Percentiles rank a stretch among this genome's conserved stretches.
Evolutionary conservation across 805 yeast genomes (phyloP).

Genomic region (Yamadazyma insecticola): DNA sequence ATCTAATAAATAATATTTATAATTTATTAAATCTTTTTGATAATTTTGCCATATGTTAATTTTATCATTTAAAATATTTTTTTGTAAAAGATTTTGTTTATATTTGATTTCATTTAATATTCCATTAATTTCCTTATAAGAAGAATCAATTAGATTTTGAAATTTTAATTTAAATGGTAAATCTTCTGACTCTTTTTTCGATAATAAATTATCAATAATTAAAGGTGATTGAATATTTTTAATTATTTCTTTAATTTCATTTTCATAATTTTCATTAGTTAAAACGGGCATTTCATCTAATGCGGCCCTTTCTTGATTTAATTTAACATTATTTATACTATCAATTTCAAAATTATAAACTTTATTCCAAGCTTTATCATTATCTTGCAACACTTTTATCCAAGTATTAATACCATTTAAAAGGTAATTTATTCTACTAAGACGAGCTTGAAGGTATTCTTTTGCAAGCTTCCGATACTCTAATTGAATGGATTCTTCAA

Average conservation of each 20-base stretch:
- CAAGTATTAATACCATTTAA: slow-evolving; percentile 4
- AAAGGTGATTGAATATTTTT: slow-evolving; percentile 30
- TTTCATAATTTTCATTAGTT: slow-evolving; percentile 22
- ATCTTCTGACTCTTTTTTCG: slow-evolving; percentile 1
- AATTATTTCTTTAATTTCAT: slow-evolving; percentile 25
- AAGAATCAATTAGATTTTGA: slow-evolving; percentile 10
- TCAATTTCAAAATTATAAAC: slow-evolving; percentile 31
- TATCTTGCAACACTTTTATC: slow-evolving; percentile 6
- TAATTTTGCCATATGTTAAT: slow-evolving; percentile 33
- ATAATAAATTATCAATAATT: slow-evolving; percentile 25
- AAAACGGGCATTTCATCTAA: too few relatives aligned
- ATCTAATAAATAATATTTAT: slow-evolving; percentile 21
- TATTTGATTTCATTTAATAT: slow-evolving; percentile 25
- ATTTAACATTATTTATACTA: slow-evolving; percentile 26
- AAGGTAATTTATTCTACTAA: slow-evolving; percentile 8
- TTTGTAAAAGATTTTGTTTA: slow-evolving; percentile 20
- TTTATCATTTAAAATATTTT: slow-evolving; percentile 18
- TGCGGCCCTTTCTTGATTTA: slow-evolving; percentile 31
- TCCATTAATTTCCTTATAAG: slow-evolving; percentile 18
- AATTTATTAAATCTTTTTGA: slow-evolving; percentile 17
- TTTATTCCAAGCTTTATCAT: slow-evolving; percentile 11
- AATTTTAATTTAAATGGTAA: slow-evolving; percentile 3
- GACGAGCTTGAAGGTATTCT: slow-evolving; percentile 6
- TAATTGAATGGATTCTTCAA: slow-evolving; percentile 7
- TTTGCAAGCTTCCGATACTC: slow-evolving; percentile 8